These are phyloP conservation scores for Russula virescens DNA, from an alignment of 768 basidiomycete genomes.

Conservation along the genomic window DNA sequence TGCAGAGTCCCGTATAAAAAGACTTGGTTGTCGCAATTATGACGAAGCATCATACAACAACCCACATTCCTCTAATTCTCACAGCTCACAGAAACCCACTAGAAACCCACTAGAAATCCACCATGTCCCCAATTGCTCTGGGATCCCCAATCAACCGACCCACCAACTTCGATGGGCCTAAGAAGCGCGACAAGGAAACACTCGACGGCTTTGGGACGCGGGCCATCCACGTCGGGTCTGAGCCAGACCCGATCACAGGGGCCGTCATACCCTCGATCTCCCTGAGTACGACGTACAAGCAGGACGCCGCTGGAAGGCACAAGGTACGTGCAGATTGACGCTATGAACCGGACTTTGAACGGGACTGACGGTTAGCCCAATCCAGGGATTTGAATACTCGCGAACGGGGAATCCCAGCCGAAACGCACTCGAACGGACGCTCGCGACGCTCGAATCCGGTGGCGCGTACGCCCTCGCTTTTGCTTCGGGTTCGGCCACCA, in stretches of 20 bases:
- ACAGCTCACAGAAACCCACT: too few species aligned
- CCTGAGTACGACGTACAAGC: too few species aligned
- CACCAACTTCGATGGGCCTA: slow-evolving; percentile 17
- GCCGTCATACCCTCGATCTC: slow-evolving; percentile 93
- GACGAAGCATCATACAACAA: too few species aligned
- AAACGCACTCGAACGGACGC: slow-evolving; percentile 64
- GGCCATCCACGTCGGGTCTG: slow-evolving; percentile 84
- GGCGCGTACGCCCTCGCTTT: slow-evolving; percentile 74
- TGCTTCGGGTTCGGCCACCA: slow-evolving; percentile 79
- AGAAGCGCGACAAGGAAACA: slow-evolving; percentile 21
- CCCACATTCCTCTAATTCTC: too few species aligned
- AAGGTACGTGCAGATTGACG: slow-evolving; percentile 41
- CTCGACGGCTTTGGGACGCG: slow-evolving; percentile 73
- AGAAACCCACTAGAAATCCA: too few species aligned
- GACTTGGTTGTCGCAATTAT: too few species aligned
- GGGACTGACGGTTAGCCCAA: background rate
- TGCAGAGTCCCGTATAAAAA: too few species aligned
- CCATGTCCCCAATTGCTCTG: slow-evolving; percentile 30
- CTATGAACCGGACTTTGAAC: background rate
- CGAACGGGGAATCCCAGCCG: slow-evolving; percentile 88
- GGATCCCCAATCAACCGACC: slow-evolving; percentile 23
- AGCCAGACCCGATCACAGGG: slow-evolving; percentile 62
- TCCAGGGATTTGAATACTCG: slow-evolving; percentile 84
- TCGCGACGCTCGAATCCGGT: slow-evolving; percentile 75
- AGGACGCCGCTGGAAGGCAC: slow-evolving; percentile 69